These are phyloP conservation scores for Plasmopara muralis DNA, from an alignment of 352 stramenopile species.

Conservation along the genomic window DNA sequence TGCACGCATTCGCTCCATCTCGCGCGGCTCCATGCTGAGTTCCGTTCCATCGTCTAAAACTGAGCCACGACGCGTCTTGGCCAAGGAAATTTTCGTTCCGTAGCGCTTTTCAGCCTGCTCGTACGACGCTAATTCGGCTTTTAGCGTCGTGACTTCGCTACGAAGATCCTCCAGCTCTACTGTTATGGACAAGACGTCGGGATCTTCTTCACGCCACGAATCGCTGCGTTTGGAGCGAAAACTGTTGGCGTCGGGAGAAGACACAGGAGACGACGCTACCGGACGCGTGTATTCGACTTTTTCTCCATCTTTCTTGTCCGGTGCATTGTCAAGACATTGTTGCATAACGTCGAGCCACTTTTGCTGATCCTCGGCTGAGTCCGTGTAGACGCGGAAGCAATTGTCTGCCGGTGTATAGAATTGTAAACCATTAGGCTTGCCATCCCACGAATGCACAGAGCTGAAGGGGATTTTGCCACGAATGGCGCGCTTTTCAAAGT, in stretches of 20 bases:
- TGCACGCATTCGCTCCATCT: slow-evolving; percentile 82
- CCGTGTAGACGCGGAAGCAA: slow-evolving; percentile 82
- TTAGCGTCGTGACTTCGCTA: slow-evolving; percentile 60
- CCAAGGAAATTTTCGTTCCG: slow-evolving; percentile 43
- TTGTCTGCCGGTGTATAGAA: slow-evolving; percentile 83
- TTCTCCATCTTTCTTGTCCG: slow-evolving; percentile 60
- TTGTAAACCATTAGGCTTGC: slow-evolving; percentile 82
- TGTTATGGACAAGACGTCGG: slow-evolving; percentile 54
- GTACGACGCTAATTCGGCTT: slow-evolving; percentile 64
- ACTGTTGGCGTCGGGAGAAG: slow-evolving; percentile 42
- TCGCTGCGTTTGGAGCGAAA: slow-evolving; percentile 48
- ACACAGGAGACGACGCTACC: slow-evolving; percentile 57
- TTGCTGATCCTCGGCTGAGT: slow-evolving; percentile 55
- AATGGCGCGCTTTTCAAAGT: slow-evolving; percentile 66
- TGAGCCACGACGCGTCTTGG: slow-evolving; percentile 50
- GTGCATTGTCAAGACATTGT: slow-evolving; percentile 50
- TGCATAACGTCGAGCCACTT: slow-evolving; percentile 74
- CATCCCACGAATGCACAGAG: slow-evolving; percentile 78
- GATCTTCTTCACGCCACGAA: slow-evolving; percentile 75
- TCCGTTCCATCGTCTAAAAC: slow-evolving; percentile 75
- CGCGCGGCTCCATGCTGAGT: slow-evolving; percentile 67
- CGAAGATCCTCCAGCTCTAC: slow-evolving; percentile 72
- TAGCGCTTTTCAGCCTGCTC: slow-evolving; percentile 78
- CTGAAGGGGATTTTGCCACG: slow-evolving; percentile 78
- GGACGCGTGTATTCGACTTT: slow-evolving; percentile 58